Conservation (phyloP, 1,139 yeast species). For the Geotrichum europaeum region DNA sequence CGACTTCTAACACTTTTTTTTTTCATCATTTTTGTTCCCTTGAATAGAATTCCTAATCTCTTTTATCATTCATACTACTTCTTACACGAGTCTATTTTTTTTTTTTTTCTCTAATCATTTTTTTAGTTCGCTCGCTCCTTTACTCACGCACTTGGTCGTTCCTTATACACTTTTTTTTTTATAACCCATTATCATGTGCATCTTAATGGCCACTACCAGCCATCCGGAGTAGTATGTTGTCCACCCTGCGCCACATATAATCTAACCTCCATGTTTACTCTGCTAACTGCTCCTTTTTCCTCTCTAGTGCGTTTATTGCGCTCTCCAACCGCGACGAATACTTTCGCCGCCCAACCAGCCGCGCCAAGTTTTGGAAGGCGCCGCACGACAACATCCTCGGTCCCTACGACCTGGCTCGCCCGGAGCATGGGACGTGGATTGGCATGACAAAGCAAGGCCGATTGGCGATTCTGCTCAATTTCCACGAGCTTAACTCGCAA, state of each 20-base stretch:
- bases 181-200: conserved; percentile 47
- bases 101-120: not conserved
- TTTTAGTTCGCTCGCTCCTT: not conserved
- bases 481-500: conserved; percentile 41
- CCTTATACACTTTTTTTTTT: not conserved
- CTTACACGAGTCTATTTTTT: not conserved
- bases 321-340: conserved; percentile 85
- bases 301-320: conserved; percentile 12
- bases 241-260: not conserved
- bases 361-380: conserved; percentile 50
- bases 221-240: conserved; percentile 48
- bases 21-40: no score
- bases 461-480: conserved; percentile 71
- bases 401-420: conserved; percentile 70
- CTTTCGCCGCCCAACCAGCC: conserved; percentile 62
- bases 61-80: not conserved
- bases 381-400: conserved; percentile 44
- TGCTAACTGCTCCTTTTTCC: not conserved
- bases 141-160: not conserved
- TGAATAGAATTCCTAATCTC: not conserved
- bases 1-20: not conserved
- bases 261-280: not conserved
- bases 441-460: conserved; percentile 62
- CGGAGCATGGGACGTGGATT: conserved; percentile 88
- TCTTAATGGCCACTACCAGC: conserved; percentile 51